A percentile compares a stretch with the other conserved stretches of the same genome.
Conservation (phyloP, 768 basidiomycete species). For the Brasilioporus rufonigricans region DNA sequence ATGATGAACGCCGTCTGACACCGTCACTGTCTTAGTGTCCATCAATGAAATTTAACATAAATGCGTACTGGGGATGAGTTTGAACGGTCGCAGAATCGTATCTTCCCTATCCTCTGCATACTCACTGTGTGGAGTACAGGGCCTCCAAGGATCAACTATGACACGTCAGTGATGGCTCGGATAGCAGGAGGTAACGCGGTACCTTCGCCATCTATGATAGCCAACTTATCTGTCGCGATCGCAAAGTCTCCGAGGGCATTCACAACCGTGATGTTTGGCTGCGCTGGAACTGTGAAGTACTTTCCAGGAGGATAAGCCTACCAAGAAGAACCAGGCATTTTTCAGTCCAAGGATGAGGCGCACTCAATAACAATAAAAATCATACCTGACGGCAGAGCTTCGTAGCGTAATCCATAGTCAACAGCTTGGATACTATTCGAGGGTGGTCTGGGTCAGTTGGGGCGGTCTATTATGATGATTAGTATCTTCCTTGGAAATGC, state of each 20-base stretch:
- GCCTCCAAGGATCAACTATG: slow-evolving; percentile 87
- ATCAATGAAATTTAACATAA: neutral
- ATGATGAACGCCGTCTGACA: slow-evolving; percentile 65
- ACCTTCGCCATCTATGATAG: slow-evolving; percentile 88
- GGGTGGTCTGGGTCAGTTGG: slow-evolving; percentile 70
- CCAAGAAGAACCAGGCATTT: neutral
- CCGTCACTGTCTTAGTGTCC: neutral
- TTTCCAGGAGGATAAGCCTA: slow-evolving; percentile 80
- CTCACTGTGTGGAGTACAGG: slow-evolving; percentile 77
- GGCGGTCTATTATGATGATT: slow-evolving; percentile 48
- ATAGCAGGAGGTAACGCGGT: slow-evolving; percentile 5
- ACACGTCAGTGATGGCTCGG: neutral
- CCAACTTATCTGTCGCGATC: slow-evolving; percentile 76
- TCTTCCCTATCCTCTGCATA: slow-evolving; percentile 68
- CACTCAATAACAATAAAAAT: neutral
- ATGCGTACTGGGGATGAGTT: slow-evolving; percentile 75
- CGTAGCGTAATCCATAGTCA: slow-evolving; percentile 69
- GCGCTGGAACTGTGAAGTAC: slow-evolving; percentile 62
- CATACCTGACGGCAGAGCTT: slow-evolving; percentile 65
- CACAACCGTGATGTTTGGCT: slow-evolving; percentile 81
- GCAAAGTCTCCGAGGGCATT: slow-evolving; percentile 84
- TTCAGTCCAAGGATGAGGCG: neutral
- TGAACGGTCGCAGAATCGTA: slow-evolving; percentile 76
- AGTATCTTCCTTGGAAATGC: neutral
- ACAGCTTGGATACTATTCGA: slow-evolving; percentile 73